Base-by-base conservation (phyloP, 2,329 filamentous ascomycete species). In the Calonectria fujianensis region DNA sequence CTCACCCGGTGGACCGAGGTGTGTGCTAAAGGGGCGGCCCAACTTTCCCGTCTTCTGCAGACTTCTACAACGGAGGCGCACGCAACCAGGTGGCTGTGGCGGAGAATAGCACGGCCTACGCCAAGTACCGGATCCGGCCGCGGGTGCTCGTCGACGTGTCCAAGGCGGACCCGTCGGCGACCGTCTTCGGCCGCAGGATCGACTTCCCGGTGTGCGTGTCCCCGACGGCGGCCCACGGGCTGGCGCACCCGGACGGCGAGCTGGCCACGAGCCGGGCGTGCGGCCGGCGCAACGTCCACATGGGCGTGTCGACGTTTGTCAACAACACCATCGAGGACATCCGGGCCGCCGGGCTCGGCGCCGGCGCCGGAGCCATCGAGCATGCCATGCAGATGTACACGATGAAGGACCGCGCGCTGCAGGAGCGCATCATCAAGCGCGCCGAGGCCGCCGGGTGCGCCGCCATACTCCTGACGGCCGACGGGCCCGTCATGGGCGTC, bases 321-420 rank as follows among this genome's bases (percentile, higher is more conserved):
- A 63, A 63, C 37, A 18, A 41, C 18, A 31, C 57, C 3, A 31
- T 63, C 24, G 35, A 63, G 35, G 57, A 63, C 14, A 27, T 63
- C 9, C 39, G 57, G 16, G 57, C 57, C 11, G 57, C 57, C 1
- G 57, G 35, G 20, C 45, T 48, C 45, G 14, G 14, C 39, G 10
- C n/a, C 8, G 57, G 16, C 1, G 14, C 14, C 24, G 57, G 35
- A 13, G n/a, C 35, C 10, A 29, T 39, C 24, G n/a, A 27, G 4
- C 57, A 61, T n/a, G 57, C n/a, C 35, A 61, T 61, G 57, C 57
- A 61, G 24, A 29, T 61, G 57, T 61, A 61, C 35, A 27, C 57
- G 35, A 24, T 61, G 57, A 35, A 24, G 16, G 57, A 61, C 35
- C 57, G 57, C 4, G 35, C n/a, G 5, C 35, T 41, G 10, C 57